Conservation (phyloP, 805 yeast genomes). For the Candida xyloterini region DNA sequence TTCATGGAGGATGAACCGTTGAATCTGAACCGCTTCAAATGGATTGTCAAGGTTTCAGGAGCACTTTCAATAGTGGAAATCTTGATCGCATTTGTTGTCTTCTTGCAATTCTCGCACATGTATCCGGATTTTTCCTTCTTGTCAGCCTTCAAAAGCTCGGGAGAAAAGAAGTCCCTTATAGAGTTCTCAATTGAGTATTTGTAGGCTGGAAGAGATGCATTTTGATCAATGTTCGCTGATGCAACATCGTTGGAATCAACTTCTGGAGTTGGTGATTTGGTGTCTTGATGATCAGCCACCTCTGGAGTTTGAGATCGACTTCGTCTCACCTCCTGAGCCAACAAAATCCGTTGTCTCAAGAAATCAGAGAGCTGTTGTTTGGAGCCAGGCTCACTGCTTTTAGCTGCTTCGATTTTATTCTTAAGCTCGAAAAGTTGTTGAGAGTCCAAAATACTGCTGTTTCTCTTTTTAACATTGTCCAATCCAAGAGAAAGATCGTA, state of each 20-base stretch:
- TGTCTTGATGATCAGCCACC: constrained; percentile 8
- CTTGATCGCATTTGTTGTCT: constrained; percentile 74
- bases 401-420: constrained; percentile 28
- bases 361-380: constrained; percentile 28
- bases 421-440: constrained; percentile 27
- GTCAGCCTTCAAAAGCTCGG: constrained; percentile 72
- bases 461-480: constrained; percentile 46
- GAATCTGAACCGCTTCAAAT: constrained; percentile 87
- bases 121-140: constrained; percentile 72
- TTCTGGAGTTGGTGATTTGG: constrained; percentile 6
- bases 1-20: constrained; percentile 74
- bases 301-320: constrained; percentile 28
- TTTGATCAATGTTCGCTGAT: neutral
- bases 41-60: constrained; percentile 85
- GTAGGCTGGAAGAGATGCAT: constrained; percentile 1
- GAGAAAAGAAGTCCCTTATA: constrained; percentile 75
- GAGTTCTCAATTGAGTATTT: constrained; percentile 72
- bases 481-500: constrained; percentile 87
- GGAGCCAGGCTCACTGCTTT: constrained; percentile 22
- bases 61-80: constrained; percentile 70
- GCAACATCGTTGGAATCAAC: constrained; percentile 3
- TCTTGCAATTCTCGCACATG: constrained; percentile 81
- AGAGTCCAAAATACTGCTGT: constrained; percentile 30
- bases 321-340: constrained; percentile 26
- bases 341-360: constrained; percentile 28